Evolutionary conservation across 768 basidiomycete species (phyloP), one percentile per base, ranked within the genome.

Genomic region (Holtermannia corniformis): DNA sequence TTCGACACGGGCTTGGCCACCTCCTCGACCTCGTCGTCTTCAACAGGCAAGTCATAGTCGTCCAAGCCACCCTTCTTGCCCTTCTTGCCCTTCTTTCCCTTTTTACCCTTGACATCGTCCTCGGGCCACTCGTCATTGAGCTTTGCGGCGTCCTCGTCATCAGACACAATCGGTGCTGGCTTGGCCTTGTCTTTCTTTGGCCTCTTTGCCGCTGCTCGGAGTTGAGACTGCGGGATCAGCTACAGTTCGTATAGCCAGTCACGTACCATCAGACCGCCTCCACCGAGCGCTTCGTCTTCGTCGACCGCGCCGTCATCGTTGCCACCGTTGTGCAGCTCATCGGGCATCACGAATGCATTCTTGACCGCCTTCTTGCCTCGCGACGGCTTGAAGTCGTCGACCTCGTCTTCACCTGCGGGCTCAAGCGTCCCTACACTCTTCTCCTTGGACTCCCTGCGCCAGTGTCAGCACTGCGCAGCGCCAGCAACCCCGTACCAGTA

Each of bases 71-170:
- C 52, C 61, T 54, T 66, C 50, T 50, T 61, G 56, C 53, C 49
- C 47, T 61, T 62, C 44, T 62, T 59, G 14, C 54, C 51, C 22
- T 40, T 41, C 50, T 47, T 25, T 27, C 48, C 41, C 71, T 82
- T 83, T 61, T 74, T 74, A 25, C 77, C 78, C 62, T 81, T 80
- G 41, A 77, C 77, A 5, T 86, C 84, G 54, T 81, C 82, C 61
- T 85, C 82, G 21, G 82, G 81, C 52, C 82, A 74, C 61, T 83
- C 82, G 40, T 84, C 82, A n/a, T 82, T 81, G n/a, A 71, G 32
- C 32, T 37, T 37, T 37, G 32, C 32, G 32, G 16, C 32, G 32
- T 37, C 32, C 16, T 37, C 32, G 32, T 7, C 7, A 16, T 37
- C 5, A 28, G 27, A 13, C n/a, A 25, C 23, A 11, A 12, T 32